These are phyloP conservation scores for Dendrobium officinale DNA, from an alignment of 106 monocot species.

Conservation along the genomic window DNA sequence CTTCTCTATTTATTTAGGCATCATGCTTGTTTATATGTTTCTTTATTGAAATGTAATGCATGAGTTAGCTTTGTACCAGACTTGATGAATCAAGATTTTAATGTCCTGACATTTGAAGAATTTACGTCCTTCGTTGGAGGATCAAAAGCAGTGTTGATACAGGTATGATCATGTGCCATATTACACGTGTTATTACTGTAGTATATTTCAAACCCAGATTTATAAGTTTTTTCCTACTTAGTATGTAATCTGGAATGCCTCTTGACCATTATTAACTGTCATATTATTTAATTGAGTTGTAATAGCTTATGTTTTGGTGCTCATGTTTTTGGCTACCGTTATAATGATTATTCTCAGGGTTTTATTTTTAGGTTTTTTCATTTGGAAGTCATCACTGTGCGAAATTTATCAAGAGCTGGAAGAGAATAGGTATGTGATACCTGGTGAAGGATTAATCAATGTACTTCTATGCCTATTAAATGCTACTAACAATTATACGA, in stretches of 20 bases:
- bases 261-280: not conserved
- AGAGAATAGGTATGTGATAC: slow-evolving; percentile 51
- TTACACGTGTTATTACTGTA: not conserved
- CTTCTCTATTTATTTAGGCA: not conserved
- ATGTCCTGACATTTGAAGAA: slow-evolving; percentile 30
- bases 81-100: slow-evolving; percentile 24
- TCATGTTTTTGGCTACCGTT: no score
- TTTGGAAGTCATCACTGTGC: slow-evolving; percentile 57
- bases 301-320: not conserved
- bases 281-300: not conserved
- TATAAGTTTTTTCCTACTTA: no score
- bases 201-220: no score
- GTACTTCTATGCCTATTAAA: not conserved
- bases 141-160: slow-evolving; percentile 52
- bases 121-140: slow-evolving; percentile 44
- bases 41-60: not conserved
- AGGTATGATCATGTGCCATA: slow-evolving; percentile 28
- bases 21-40: slow-evolving; percentile 2
- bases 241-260: not conserved
- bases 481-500: not conserved
- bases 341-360: slow-evolving; percentile 4
- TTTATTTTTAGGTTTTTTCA: slow-evolving; percentile 67
- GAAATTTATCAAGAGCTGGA: slow-evolving; percentile 68
- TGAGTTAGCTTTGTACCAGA: slow-evolving; percentile 23
- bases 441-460: not conserved